Base-by-base conservation (phyloP, 768 basidiomycete genomes). In the Kwoniella sp. region DNA sequence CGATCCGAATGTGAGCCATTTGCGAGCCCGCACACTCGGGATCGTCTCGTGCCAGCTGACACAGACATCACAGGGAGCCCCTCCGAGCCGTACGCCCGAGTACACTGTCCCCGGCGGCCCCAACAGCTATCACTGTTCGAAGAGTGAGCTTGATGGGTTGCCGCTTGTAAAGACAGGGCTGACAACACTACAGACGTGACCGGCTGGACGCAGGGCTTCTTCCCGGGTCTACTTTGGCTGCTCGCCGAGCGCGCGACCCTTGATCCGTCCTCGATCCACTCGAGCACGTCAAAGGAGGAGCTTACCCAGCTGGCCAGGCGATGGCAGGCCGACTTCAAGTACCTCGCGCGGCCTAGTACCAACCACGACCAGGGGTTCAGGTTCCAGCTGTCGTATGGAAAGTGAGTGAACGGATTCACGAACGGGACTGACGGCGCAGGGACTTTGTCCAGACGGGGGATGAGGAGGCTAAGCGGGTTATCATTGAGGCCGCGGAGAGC, bases 321-420 rank as follows among this genome's bases (percentile, higher is more conserved):
- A 40, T 69, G 54, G 49, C 63, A 65, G 34, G 60, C 54, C 17
- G 54, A 50, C 34, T 63, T 66, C 53, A 44, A 50, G 17, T 46
- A 55, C n/a, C 31, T 57, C 20, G 57, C 54, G 34, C 29, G 60
- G 37, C 67, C 64, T 6, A 48, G 51, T 20, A 23, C 25, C 20
- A 65, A 66, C 29, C 67, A 66, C 43, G 67, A 66, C 52, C 67
- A 66, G 39, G 64, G 64, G 7, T 67, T 69, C 41, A 37, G 67
- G 32, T 65, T 69, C 33, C 63, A 65, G 46, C 53, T 65, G 28
- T 56, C 53, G 15, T 69, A 56, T 45, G 64, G 62, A 7, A 44
- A 43, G 63, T 62, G 53, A 58, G 60, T 54, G 28, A 29, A 1
- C 11, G 1, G 5, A 39, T n/a, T 10, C 8, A 20, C 7, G 25